Percentiles rank a stretch among this genome's conserved stretches.
phyloP scores from a whole-genome alignment of 768 basidiomycete genomes.

The Cyclocybe aegerita region DNA sequence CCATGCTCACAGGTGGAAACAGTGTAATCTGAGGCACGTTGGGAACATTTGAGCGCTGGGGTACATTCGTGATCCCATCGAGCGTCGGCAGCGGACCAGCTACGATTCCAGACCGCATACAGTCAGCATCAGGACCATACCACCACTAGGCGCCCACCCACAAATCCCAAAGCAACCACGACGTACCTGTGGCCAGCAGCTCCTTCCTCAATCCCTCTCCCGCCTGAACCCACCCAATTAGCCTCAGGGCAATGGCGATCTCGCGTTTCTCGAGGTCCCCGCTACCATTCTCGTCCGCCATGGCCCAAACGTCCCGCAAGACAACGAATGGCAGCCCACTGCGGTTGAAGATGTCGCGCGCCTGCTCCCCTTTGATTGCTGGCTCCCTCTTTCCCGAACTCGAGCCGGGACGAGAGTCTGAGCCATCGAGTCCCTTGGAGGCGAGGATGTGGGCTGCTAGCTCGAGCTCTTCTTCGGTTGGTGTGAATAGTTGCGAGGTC shows the following conservation, averaged over 20 bases:
- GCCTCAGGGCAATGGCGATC: slow-evolving; percentile 56
- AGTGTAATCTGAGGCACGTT: slow-evolving; percentile 23
- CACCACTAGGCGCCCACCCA: too few species aligned
- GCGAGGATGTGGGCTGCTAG: slow-evolving; percentile 28
- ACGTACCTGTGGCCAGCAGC: slow-evolving; percentile 47
- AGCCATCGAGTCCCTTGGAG: neutral
- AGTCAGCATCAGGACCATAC: neutral
- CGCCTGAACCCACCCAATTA: slow-evolving; percentile 68
- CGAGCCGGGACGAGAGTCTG: too few species aligned
- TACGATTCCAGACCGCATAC: slow-evolving; percentile 22
- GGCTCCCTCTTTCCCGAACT: too few species aligned
- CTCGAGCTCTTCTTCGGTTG: slow-evolving; percentile 28
- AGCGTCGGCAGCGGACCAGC: slow-evolving; percentile 51
- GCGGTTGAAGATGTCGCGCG: slow-evolving; percentile 55
- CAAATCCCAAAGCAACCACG: neutral
- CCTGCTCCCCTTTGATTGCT: slow-evolving; percentile 36
- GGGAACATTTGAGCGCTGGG: neutral
- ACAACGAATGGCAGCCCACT: slow-evolving; percentile 52
- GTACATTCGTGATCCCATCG: slow-evolving; percentile 26
- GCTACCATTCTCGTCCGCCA: slow-evolving; percentile 59
- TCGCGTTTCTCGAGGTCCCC: slow-evolving; percentile 55
- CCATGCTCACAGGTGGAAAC: slow-evolving; percentile 47
- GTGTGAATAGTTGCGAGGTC: neutral
- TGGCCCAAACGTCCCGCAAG: slow-evolving; percentile 62
- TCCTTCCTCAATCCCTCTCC: slow-evolving; percentile 40